Evolutionary conservation across 108 stramenopile genomes (phyloP), one percentile per base, ranked within the genome.

Genomic region (Craspedostauros australis): DNA sequence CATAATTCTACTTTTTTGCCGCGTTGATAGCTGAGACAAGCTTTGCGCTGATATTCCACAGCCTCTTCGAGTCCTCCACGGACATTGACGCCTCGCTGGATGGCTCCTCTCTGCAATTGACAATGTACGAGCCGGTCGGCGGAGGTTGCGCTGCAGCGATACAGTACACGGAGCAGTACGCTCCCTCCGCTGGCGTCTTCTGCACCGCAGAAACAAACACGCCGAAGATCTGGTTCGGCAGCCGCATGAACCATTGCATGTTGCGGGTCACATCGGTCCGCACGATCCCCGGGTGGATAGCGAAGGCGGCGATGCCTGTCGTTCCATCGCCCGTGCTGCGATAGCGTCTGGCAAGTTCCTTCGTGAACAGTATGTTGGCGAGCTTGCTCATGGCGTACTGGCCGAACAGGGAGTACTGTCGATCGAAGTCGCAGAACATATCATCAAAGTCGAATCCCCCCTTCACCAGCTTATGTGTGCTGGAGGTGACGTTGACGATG

Each of bases 231-330:
- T 50, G 42, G 53, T 89, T 82, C 6, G 76, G 70, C 43, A 72
- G 64, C 33, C 68, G 79, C 39, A 88, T 56, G 46, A 75, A 79
- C 82, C 78, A 82, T 5, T 79, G 80, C 93, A 95, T 92, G 54
- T 89, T 72, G 25, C 86, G 66, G 2, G 73, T 71, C 3, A 95
- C 84, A 54, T 95, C 86, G 36, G 93, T 95, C 25, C 88, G 78
- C 1, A 95, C 93, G 36, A 91, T 43, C 8, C 93, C 93, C 23
- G 93, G 93, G 73, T 95, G 89, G n/a, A 91, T 65, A 14, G 77
- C 76, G 55, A 62, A 78, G 39, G 52, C 43, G 18, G 52, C 32
- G 27, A 68, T 48, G 5, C 0, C 44, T 38, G 26, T 30, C 9
- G 15, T 37, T 58, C 39, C 21, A 23, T 26, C 39, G 32, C 28